phyloP scores from a whole-genome alignment of 495 filamentous ascomycete species.

The Aspergillus indologenus region DNA sequence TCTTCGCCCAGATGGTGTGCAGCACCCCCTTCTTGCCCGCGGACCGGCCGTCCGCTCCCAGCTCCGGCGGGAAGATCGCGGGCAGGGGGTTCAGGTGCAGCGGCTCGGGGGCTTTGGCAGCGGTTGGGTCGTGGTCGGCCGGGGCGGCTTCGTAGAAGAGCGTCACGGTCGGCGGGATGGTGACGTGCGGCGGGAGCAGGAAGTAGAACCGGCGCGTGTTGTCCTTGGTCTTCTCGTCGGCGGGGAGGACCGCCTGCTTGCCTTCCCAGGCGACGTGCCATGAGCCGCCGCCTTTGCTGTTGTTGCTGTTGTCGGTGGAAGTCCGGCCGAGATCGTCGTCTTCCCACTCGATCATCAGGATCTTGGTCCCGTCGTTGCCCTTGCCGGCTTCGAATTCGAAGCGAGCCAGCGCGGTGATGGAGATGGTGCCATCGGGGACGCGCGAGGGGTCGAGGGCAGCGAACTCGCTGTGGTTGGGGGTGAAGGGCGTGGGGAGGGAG shows the following conservation, averaged over 20 bases:
- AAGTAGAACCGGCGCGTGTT: conserved; percentile 68
- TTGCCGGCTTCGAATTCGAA: conserved; percentile 80
- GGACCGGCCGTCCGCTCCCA: conserved; percentile 60
- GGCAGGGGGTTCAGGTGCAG: conserved; percentile 69
- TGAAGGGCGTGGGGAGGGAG: conserved; percentile 31
- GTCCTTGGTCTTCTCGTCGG: conserved; percentile 55
- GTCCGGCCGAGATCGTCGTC: conserved; percentile 46
- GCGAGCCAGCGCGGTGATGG: conserved; percentile 61
- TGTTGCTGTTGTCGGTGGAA: conserved; percentile 32
- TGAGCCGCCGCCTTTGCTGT: conserved; percentile 21
- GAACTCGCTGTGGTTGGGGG: conserved; percentile 38
- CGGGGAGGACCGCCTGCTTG: conserved; percentile 63
- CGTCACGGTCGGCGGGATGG: conserved; percentile 66
- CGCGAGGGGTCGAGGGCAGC: conserved; percentile 34
- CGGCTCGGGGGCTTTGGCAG: conserved; percentile 10
- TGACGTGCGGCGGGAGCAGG: conserved; percentile 61
- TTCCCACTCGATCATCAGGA: conserved; percentile 83
- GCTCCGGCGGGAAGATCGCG: conserved; percentile 72
- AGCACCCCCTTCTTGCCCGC: conserved; percentile 74
- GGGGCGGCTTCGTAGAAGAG: conserved; percentile 49
- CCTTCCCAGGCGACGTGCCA: conserved; percentile 80
- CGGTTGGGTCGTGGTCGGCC: conserved; percentile 14
- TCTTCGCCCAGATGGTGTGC: conserved; percentile 81
- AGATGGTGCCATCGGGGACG: conserved; percentile 22
- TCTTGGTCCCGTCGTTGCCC: conserved; percentile 77